phyloP scores from a whole-genome alignment of 108 stramenopile genomes.

The Skeletonema potamos region DNA sequence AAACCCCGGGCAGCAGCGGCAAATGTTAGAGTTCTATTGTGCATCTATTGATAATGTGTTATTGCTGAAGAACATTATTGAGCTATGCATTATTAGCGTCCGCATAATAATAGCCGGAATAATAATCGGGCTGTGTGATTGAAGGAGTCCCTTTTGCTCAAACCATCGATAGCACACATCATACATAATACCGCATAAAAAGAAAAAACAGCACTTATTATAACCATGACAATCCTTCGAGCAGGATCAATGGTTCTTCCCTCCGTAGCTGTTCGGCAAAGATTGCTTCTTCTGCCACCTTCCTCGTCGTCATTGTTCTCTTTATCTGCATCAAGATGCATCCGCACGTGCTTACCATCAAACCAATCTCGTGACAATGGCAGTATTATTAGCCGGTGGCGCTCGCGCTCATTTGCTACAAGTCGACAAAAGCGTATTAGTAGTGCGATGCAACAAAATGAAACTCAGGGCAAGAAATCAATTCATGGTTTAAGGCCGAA shows the following conservation, averaged over 20 bases:
- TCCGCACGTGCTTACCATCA: background rate
- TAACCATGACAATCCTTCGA: background rate
- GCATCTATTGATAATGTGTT: background rate
- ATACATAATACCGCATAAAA: too few species aligned
- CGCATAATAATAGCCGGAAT: too few species aligned
- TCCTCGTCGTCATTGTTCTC: too few species aligned
- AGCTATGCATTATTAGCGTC: too few species aligned
- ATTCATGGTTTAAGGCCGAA: slow-evolving; percentile 36
- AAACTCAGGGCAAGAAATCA: background rate
- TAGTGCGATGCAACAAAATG: slow-evolving; percentile 4
- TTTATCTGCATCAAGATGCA: background rate
- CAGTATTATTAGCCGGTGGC: background rate
- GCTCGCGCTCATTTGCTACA: slow-evolving; percentile 7
- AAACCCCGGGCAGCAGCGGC: background rate
- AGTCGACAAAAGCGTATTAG: slow-evolving; percentile 38
- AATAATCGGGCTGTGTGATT: too few species aligned
- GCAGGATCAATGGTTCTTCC: background rate
- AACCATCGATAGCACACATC: too few species aligned
- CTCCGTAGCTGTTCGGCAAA: background rate
- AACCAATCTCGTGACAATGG: background rate
- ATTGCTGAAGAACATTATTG: too few species aligned
- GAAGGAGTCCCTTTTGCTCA: too few species aligned
- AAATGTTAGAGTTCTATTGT: background rate
- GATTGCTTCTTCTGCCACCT: background rate
- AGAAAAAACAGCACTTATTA: too few species aligned